phyloP scores from a whole-genome alignment of 1,139 yeast genomes.

The Candida dubliniensis region DNA sequence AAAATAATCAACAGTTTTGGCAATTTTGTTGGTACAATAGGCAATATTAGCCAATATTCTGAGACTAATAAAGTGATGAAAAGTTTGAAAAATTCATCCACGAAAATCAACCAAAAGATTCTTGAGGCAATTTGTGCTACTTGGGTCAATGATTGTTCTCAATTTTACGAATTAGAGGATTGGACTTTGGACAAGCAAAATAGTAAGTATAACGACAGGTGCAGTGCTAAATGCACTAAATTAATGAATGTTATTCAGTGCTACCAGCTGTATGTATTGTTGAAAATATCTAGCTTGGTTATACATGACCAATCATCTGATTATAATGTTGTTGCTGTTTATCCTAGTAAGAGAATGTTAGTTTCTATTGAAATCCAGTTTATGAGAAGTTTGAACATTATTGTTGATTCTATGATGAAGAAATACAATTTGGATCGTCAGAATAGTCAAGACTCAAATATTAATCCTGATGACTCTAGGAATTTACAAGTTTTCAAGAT shows the following conservation, averaged over 20 bases:
- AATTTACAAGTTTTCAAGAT: constrained; percentile 32
- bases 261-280: constrained; percentile 38
- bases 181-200: constrained; percentile 30
- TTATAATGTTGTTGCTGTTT: constrained; percentile 32
- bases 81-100: constrained; percentile 32
- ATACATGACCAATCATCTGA: constrained; percentile 18
- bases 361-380: constrained; percentile 50
- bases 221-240: constrained; percentile 31
- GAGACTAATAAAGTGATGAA: constrained; percentile 43
- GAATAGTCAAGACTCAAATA: constrained; percentile 1
- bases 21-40: constrained; percentile 31
- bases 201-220: constrained; percentile 9
- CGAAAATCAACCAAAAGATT: constrained; percentile 38
- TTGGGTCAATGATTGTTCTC: constrained; percentile 51
- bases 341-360: constrained; percentile 43
- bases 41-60: constrained; percentile 31
- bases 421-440: constrained; percentile 38
- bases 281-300: constrained; percentile 29
- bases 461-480: constrained; percentile 12
- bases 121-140: constrained; percentile 47
- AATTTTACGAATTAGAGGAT: constrained; percentile 44
- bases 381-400: constrained; percentile 45
- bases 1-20: constrained; percentile 36
- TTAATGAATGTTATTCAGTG: constrained; percentile 37
- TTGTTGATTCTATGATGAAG: constrained; percentile 47